Conservation (phyloP, 1,139 yeast genomes). For the Suhomyces wounanorum region DNA sequence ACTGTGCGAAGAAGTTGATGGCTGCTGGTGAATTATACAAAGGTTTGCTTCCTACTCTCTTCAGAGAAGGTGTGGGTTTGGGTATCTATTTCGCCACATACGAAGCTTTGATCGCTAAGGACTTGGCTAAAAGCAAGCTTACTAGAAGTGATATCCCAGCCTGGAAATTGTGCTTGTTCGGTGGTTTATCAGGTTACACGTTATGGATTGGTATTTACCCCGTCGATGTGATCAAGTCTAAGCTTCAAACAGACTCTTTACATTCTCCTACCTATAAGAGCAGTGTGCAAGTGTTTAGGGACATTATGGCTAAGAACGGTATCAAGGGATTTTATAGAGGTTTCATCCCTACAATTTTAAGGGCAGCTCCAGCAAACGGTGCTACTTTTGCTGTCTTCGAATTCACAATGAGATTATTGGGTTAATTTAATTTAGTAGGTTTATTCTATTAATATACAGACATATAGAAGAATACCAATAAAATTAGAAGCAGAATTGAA, state of each 20-base stretch:
- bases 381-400: constrained; percentile 94
- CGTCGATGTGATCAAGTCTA: constrained; percentile 81
- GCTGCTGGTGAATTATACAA: constrained; percentile 62
- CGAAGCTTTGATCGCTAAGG: constrained; percentile 77
- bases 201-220: constrained; percentile 86
- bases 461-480: neutral
- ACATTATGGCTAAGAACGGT: constrained; percentile 59
- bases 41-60: constrained; percentile 76
- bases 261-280: constrained; percentile 49
- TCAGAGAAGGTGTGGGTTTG: constrained; percentile 84
- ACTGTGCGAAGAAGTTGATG: constrained; percentile 66
- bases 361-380: constrained; percentile 98
- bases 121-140: constrained; percentile 43
- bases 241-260: constrained; percentile 79
- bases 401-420: constrained; percentile 65
- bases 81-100: constrained; percentile 88
- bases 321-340: constrained; percentile 82
- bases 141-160: constrained; percentile 74
- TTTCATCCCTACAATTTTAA: constrained; percentile 81
- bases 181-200: constrained; percentile 84
- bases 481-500: constrained; percentile 1
- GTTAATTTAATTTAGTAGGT: neutral
- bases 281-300: constrained; percentile 56
- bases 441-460: neutral
- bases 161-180: constrained; percentile 77